These are phyloP conservation scores for Haematococcus lacustris DNA, from an alignment of 139 green algal species.

Conservation along the genomic window DNA sequence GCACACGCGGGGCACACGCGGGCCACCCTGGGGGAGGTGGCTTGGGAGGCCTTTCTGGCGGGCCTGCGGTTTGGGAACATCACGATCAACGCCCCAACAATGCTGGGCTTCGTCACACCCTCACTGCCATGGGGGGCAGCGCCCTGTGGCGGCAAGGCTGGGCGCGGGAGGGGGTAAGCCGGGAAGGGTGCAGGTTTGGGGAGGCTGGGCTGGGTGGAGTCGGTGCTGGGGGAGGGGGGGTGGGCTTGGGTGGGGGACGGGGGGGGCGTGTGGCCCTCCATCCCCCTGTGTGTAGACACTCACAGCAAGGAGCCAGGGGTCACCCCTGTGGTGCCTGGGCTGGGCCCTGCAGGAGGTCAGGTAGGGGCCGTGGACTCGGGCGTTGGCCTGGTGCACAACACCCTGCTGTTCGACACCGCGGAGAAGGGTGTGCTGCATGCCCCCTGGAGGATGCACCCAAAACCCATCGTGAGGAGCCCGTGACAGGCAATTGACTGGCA, in stretches of 20 bases:
- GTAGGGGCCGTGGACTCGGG: slow-evolving; percentile 66
- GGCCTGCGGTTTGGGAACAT: background rate
- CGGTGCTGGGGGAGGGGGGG: too few relatives aligned
- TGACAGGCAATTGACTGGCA: too few relatives aligned
- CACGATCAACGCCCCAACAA: background rate
- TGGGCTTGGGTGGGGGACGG: too few relatives aligned
- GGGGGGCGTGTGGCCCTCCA: too few relatives aligned
- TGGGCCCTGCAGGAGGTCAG: too few relatives aligned
- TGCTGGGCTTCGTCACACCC: background rate
- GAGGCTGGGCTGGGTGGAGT: too few relatives aligned
- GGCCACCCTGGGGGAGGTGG: background rate
- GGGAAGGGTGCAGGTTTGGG: too few relatives aligned
- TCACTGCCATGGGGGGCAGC: background rate
- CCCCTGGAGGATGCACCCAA: slow-evolving; percentile 52
- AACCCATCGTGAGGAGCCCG: slow-evolving; percentile 50
- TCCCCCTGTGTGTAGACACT: too few relatives aligned
- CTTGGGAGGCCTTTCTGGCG: background rate
- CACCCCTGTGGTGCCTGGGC: too few relatives aligned
- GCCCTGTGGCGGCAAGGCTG: too few relatives aligned
- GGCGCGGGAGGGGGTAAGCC: too few relatives aligned
- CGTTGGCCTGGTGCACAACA: slow-evolving; percentile 77
- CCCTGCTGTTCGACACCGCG: slow-evolving; percentile 60
- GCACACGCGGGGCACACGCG: background rate
- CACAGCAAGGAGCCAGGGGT: too few relatives aligned
- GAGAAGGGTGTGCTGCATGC: slow-evolving; percentile 69